Base-by-base conservation (phyloP, 23 red algal genomes). In the Gracilaria domingensis region DNA sequence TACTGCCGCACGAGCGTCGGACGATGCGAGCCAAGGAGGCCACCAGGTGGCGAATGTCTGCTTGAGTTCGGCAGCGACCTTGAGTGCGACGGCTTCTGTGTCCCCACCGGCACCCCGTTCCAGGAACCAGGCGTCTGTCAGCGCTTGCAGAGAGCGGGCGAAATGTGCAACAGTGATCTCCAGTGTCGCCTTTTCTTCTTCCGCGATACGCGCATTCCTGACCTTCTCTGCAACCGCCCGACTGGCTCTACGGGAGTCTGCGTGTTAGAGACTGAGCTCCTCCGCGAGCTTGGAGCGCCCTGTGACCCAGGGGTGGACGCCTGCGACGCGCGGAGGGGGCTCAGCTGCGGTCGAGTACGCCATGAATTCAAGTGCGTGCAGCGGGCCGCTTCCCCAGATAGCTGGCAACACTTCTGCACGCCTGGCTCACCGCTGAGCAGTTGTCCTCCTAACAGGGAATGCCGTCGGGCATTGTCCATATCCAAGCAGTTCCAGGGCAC, bases 21-120 rank as follows among this genome's bases (percentile, higher is more conserved):
- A 14, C 47, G 59, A 39, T 81, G 77, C 77, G 26, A 3, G 1
- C 29, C 51, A 2, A 81, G 26, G 21, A 17, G 17, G 17, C 49
- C 25, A 17, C 49, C 77, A 12, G 77, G 77, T 1, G 75, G 39
- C 6, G 33, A 20, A 25, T 81, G 45, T 18, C 25, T 4, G 7
- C 4, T 81, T 11, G 5, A 34, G 40, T n/a, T n/a, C n/a, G 26
- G 2, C 1, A 5, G 12, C 1, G 59, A 24, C 77, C 1, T 6
- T 26, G 33, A 58, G 5, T 81, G 77, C 34, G 16, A 56, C 8
- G 77, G 77, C 55, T 81, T 81, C 21, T 81, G 77, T 32, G 49
- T 42, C 7, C 6, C 29, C 26, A 2, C 6, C 50, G 8, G 6
- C 25, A 58, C 16, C 51, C 18, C 5, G 16, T 29, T 54, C 29